Evolutionary conservation across 1,284 basidiomycete species (phyloP), one percentile per base, ranked within the genome.

Genomic region (Ceratobasidium sp.): DNA sequence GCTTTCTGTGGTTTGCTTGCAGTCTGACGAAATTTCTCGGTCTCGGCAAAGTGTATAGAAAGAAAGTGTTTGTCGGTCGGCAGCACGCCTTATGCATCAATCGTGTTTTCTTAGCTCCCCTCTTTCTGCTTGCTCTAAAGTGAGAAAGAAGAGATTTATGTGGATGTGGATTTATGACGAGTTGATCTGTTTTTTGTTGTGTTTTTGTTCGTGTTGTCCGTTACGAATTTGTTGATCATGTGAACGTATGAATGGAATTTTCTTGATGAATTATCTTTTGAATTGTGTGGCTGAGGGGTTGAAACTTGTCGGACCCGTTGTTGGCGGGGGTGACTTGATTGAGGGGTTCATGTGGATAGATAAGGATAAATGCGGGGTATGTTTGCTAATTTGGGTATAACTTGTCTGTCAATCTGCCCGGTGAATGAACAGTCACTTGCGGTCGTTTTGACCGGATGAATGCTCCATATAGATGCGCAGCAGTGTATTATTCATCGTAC

Each of bases 21-120:
- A 33, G 33, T n/a, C 9, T 64, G 39, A 40, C 4, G 33, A 33
- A 33, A 33, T 33, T 26, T 33, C 53, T 53, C 51, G 51, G 53
- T 70, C 51, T 70, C 46, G 61, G 39, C 61, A 42, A 42, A 70
- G 68, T 70, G 68, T 70, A 70, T 70, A 70, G 68, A 70, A 70
- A 70, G 23, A 55, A 64, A 42, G 33, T 64, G 18, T 42, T 42
- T 40, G 42, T 51, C 46, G 18, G 49, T 51, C 49, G 49, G 15
- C 49, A 44, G 33, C 33, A 33, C 33, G 33, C 61, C 40, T n/a
- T 64, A 63, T 63, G 33, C 60, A 64, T 64, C 42, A 23, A 44
- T 44, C 40, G 60, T 42, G 49, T 49, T 51, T 51, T 64, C 44
- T 44, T 64, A 40, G 15, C 23, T 64, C 61, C 42, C 61, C 20